phyloP scores from a whole-genome alignment of 2,329 filamentous ascomycete species.

The Dryadomyces quercus-mongolicae region DNA sequence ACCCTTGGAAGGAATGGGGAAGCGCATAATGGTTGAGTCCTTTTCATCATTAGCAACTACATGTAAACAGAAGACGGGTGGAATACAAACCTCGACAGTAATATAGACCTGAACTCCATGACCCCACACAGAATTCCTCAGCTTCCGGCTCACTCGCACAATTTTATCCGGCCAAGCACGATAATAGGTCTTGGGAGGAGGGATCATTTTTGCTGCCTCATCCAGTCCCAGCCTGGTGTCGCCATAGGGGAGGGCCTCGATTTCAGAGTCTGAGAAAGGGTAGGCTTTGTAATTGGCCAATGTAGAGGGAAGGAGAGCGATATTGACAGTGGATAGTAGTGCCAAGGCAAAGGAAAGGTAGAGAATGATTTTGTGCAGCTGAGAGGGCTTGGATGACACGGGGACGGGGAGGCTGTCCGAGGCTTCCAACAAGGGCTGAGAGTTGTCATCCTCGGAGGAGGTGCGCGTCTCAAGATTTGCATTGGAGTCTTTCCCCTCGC shows the following conservation, averaged over 20 bases:
- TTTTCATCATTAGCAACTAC: background rate
- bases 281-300: background rate
- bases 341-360: background rate
- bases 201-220: background rate
- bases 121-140: background rate
- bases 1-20: background rate
- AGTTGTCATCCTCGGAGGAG: background rate
- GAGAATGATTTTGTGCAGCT: background rate
- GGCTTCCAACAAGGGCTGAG: background rate
- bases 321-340: background rate
- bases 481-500: background rate
- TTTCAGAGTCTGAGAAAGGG: background rate
- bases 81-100: background rate
- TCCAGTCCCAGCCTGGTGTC: background rate
- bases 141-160: constrained; percentile 1
- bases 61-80: background rate
- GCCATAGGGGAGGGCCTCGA: background rate
- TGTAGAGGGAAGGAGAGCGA: background rate
- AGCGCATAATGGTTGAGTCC: constrained; percentile 2
- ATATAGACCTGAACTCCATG: constrained; percentile 1
- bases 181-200: background rate
- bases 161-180: background rate
- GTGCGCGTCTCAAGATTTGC: background rate
- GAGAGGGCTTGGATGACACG: background rate
- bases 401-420: background rate